Base-by-base conservation (phyloP, 2,329 filamentous ascomycete species). In the Clonostachys chloroleuca region DNA sequence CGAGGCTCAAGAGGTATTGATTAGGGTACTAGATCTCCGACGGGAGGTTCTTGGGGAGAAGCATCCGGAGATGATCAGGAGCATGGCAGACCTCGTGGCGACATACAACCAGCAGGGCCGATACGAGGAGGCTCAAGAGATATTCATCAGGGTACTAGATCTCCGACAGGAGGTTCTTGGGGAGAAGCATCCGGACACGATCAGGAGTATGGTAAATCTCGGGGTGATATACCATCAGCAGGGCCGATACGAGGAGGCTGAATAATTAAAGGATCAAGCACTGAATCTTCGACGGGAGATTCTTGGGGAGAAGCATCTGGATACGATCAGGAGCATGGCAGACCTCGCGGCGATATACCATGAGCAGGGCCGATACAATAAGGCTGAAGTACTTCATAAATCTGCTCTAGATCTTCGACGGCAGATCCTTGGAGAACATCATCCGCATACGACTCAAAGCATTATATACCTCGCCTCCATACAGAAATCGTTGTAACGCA, bases 181-280 rank as follows among this genome's bases (percentile, higher is more conserved):
- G 18, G 18, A 18, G 18, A 18, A 18, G 18, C 5, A 18, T 18
- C 18, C 5, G 5, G 18, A 18, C 3, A 18, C 5, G 5, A 18
- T 18, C 18, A 4, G 18, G 18, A 18, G 18, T 18, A 18, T 18
- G 5, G 18, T 5, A 18, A 5, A 18, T 18, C 18, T 18, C 18
- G 18, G 18, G 18, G 5, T 18, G 5, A 18, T 18, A 18, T 18
- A 18, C 18, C 45, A 42, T 12, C 35, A 52, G 3, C 51, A 58
- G 42, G 53, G 56, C 17, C 52, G 54, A 47, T 61, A 45, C 52
- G 51, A 51, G 14, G 52, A 60, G 45, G 56, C 51, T 24, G 37
- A 46, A 12, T 48, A 60, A n/a, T 49, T 50, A 44, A 40, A 54
- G 40, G 36, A 44, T 34, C n/a, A n/a, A n/a, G n/a, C n/a, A 13